Evolutionary conservation across 768 basidiomycete species (phyloP), one percentile per base, ranked within the genome.

Genomic region (Amanita jacksonii): DNA sequence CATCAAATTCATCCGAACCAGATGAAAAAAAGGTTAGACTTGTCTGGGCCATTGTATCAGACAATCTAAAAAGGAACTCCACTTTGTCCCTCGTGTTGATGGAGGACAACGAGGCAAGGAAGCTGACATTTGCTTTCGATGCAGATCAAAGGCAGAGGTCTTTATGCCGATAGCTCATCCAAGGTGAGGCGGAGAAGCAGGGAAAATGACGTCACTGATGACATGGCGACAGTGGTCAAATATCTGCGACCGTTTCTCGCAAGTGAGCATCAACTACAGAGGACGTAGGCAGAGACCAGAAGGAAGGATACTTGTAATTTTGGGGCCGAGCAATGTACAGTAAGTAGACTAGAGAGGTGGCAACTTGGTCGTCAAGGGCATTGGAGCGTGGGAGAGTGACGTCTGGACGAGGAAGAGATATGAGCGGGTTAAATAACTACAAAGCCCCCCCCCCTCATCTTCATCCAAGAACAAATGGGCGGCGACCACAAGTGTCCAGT

Each of bases 401-500:
- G 54, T 55, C 52, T 38, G 28, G 37, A 19, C 35, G 37, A 40
- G 34, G n/a, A n/a, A n/a, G n/a, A 8, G 47, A 38, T 22, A 43
- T 35, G 41, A 37, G 16, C 35, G 8, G 20, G 56, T 54, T 56
- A 56, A 60, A 58, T 56, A 58, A 54, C 55, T 45, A 49, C 55
- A 54, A 53, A 56, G 48, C 45, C 43, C 41, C 44, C n/a, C n/a
- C n/a, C 43, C 41, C 41, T 46, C 47, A 40, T 45, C 43, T 46
- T 41, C 45, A 35, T 28, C 45, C n/a, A 25, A 45, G 40, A 48
- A 49, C 49, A n/a, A 38, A 86, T 86, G 84, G 85, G 73, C 48
- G 84, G 84, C 28, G 84, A 86, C 64, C 83, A 86, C 72, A 84
- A 82, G 61, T 90, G 88, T 59, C 80, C 87, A 13, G 86, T 90